These are phyloP conservation scores for Didymella exigua DNA, from an alignment of 2,329 filamentous ascomycete genomes.

Conservation along the genomic window DNA sequence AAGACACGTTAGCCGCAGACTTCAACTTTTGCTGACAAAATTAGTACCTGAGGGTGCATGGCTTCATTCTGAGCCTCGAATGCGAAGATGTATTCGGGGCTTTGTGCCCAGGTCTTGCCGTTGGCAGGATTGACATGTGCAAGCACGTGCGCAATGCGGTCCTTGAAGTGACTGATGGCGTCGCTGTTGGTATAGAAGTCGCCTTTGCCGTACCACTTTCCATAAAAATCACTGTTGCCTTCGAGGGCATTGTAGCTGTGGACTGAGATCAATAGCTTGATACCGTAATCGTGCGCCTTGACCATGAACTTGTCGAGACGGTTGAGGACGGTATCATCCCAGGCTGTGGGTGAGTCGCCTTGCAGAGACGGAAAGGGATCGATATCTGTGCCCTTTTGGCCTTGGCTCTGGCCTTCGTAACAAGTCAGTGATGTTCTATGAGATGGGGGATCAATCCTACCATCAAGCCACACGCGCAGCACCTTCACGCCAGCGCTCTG, in stretches of 20 bases:
- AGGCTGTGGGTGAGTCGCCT: slow-evolving; percentile 9
- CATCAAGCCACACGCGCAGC: slow-evolving; percentile 15
- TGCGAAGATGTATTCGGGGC: slow-evolving; percentile 22
- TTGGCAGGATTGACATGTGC: slow-evolving; percentile 13
- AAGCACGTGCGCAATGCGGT: slow-evolving; percentile 16
- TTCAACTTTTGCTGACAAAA: neutral
- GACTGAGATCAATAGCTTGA: slow-evolving; percentile 17
- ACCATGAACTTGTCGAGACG: slow-evolving; percentile 19
- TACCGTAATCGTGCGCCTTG: slow-evolving; percentile 17
- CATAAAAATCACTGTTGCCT: slow-evolving; percentile 18
- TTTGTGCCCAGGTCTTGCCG: slow-evolving; percentile 16
- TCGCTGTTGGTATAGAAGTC: slow-evolving; percentile 19
- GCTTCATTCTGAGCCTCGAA: slow-evolving; percentile 23
- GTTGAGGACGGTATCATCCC: slow-evolving; percentile 16
- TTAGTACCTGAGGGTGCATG: slow-evolving; percentile 17
- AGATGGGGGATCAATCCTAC: neutral
- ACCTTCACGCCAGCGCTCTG: slow-evolving; percentile 16
- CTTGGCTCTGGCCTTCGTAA: slow-evolving; percentile 8
- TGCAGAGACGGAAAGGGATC: slow-evolving; percentile 8
- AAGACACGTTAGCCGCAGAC: neutral
- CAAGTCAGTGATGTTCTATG: neutral
- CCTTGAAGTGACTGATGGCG: slow-evolving; percentile 15
- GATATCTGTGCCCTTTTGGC: slow-evolving; percentile 16
- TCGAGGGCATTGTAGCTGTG: slow-evolving; percentile 22
- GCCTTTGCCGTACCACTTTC: slow-evolving; percentile 21